phyloP scores from a whole-genome alignment of 345 rosid genomes.

The Boechera divaricarpa region DNA sequence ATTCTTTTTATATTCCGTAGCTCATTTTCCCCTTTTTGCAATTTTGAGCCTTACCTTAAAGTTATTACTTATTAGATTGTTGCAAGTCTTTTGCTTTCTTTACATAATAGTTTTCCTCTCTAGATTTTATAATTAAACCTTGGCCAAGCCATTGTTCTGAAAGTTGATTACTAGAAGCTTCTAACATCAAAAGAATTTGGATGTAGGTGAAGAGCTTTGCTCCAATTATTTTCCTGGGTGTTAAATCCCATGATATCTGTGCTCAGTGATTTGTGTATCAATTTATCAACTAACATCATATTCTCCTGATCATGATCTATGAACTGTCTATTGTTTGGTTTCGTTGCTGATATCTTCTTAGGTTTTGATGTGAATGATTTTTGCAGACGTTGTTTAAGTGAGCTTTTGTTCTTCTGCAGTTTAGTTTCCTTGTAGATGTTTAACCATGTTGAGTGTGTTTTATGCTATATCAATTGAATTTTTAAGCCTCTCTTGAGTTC shows the following conservation, averaged over 20 bases:
- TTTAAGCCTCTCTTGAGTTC: background rate
- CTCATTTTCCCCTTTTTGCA: constrained; percentile 41
- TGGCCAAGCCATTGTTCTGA: constrained; percentile 1
- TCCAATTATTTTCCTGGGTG: background rate
- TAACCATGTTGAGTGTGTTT: constrained; percentile 33
- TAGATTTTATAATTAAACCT: background rate
- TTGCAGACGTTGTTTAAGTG: background rate
- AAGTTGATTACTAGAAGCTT: constrained; percentile 22
- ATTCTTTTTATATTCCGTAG: constrained; percentile 39
- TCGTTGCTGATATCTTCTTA: constrained; percentile 12
- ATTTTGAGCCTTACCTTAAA: constrained; percentile 23
- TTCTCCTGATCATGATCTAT: constrained; percentile 1
- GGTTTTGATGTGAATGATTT: constrained; percentile 21
- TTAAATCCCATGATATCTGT: background rate
- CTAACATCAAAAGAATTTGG: background rate
- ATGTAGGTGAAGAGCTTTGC: constrained; percentile 7
- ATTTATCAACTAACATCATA: constrained; percentile 8
- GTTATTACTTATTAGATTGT: constrained; percentile 37
- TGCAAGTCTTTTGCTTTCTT: constrained; percentile 9
- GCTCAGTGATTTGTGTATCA: background rate
- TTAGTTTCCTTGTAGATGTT: constrained; percentile 42
- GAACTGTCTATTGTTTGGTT: constrained; percentile 15
- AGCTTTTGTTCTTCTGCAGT: constrained; percentile 1
- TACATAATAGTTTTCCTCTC: constrained; percentile 18
- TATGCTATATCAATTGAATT: constrained; percentile 3